phyloP scores from a whole-genome alignment of 176 grass and related monocot genomes.

The Aegilops bicornis region DNA sequence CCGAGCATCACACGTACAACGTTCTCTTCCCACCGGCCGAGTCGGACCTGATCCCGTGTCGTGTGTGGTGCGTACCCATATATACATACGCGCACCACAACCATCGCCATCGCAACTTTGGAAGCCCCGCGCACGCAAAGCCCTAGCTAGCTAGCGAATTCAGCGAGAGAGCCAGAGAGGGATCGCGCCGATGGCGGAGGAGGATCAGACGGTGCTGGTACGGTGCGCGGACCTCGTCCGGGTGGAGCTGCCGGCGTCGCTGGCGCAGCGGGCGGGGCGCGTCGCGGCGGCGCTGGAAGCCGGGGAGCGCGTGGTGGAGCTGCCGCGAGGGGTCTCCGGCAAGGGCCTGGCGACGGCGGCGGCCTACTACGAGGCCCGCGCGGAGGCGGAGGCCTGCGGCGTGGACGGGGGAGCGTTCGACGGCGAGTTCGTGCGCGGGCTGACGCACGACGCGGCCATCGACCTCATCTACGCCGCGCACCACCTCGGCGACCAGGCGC shows the following conservation, averaged over 20 bases:
- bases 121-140: too few species aligned
- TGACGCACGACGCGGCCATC: slow-evolving; percentile 17
- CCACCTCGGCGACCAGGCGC: slow-evolving; percentile 8
- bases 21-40: neutral
- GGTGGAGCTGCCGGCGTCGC: slow-evolving; percentile 10
- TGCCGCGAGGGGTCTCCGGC: neutral
- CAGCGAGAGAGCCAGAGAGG: neutral
- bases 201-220: slow-evolving; percentile 14
- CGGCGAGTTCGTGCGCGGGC: neutral
- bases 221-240: slow-evolving; percentile 31
- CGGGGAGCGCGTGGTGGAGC: neutral
- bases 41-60: neutral
- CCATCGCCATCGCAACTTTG: neutral
- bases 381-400: neutral
- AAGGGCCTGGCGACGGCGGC: slow-evolving; percentile 8
- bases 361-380: slow-evolving; percentile 28
- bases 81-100: neutral
- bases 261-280: neutral
- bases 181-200: neutral
- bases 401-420: neutral
- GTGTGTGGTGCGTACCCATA: neutral
- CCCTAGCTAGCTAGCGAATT: neutral
- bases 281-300: neutral
- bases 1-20: neutral
- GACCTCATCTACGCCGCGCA: slow-evolving; percentile 33